Evolutionary conservation across 768 basidiomycete species (phyloP), one percentile per base, ranked within the genome.

Genomic region (Trametes gibbosa): DNA sequence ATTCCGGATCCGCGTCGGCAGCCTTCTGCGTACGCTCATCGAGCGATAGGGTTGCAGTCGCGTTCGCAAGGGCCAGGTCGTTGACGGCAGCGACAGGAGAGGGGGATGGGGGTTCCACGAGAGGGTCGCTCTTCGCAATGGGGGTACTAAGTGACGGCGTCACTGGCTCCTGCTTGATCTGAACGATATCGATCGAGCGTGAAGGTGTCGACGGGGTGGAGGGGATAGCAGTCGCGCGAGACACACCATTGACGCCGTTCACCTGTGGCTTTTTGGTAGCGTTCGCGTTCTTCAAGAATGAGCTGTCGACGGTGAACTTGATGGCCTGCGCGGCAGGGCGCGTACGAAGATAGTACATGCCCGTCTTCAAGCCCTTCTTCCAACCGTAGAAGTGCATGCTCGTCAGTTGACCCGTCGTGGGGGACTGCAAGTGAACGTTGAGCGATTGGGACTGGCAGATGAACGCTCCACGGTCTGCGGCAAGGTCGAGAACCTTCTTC

Each of bases 331-430:
- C 92, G 9, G 95, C 95, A 5, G 97, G 92, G 52, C 92, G 84
- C 35, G 97, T 98, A 54, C 97, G 85, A 50, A 99, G 82, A 75
- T 99, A 98, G 77, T 94, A 95, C 92, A 96, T 95, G 65, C 96
- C 97, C 0, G 97, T 99, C 84, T 99, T 99, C 69, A 99, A 77
- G 34, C 97, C 97, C 77, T 93, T 93, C 83, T 96, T 96, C 97
- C 97, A 98, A n/a, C 95, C 97, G 71, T 98, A 98, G 80, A 95
- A 96, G 74, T 95, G 94, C 93, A 95, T 95, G 61, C 88, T 90
- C 39, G 94, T 95, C 62, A 99, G 79, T 73, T 99, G 96, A 9
- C 92, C 92, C 58, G 87, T 78, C 3, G 93, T 93, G 29, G 96
- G 96, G 39, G 88, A 79, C 70, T 91, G 86, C 48, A 99, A 75